Percentiles rank a stretch among this genome's conserved stretches.
These are phyloP conservation scores for Mortierella claussenii DNA, from an alignment of 192 early-diverging fungal species.

Conservation along the genomic window DNA sequence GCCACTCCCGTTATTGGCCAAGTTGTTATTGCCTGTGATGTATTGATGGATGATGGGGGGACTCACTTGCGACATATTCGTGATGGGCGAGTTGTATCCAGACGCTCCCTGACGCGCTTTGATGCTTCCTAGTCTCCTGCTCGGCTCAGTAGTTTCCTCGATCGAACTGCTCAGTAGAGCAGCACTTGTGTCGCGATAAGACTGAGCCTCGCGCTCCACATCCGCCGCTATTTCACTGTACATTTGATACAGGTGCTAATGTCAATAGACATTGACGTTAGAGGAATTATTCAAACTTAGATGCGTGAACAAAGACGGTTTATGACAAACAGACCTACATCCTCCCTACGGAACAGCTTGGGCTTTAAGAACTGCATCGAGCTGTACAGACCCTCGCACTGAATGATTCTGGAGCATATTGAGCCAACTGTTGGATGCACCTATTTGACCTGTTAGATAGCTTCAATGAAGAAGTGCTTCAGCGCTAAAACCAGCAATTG, in stretches of 20 bases:
- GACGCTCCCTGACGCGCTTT: conserved; percentile 4
- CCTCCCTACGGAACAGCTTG: conserved; percentile 43
- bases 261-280: no score
- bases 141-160: not conserved
- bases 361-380: conserved; percentile 49
- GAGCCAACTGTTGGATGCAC: conserved; percentile 28
- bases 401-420: conserved; percentile 42
- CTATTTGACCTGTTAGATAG: no score
- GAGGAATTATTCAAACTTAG: no score
- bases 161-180: not conserved
- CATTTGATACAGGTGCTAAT: conserved; percentile 46
- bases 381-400: conserved; percentile 37
- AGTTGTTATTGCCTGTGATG: not conserved
- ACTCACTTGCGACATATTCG: conserved; percentile 13
- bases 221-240: conserved; percentile 31
- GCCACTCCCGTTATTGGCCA: not conserved
- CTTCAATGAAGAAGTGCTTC: no score
- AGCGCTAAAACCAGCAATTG: no score
- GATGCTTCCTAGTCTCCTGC: not conserved
- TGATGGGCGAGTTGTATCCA: conserved; percentile 20
- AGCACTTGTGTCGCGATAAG: conserved; percentile 14
- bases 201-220: conserved; percentile 23
- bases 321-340: conserved; percentile 17
- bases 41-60: conserved; percentile 20
- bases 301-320: no score